Evolutionary conservation across 2,329 filamentous ascomycete species (phyloP).

Genomic region (Arthroderma uncinatum): DNA sequence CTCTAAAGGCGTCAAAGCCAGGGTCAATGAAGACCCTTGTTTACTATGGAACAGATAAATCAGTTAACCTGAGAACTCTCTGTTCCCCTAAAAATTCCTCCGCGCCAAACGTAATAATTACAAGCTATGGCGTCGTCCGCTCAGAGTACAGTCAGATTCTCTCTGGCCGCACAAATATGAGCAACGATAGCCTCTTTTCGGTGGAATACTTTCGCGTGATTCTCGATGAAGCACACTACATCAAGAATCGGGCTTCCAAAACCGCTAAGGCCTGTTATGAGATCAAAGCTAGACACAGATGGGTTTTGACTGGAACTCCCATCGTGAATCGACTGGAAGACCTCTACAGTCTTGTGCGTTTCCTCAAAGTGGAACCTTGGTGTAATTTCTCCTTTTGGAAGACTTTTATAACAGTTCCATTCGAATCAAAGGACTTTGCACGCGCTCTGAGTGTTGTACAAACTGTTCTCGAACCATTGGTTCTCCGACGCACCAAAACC

Average conservation of each 20-base stretch:
- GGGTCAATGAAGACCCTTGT: slow-evolving; percentile 75
- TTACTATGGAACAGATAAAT: slow-evolving; percentile 86
- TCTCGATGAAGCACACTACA: slow-evolving; percentile 86
- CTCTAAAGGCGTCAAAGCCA: slow-evolving; percentile 74
- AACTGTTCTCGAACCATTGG: slow-evolving; percentile 89
- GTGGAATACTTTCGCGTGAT: slow-evolving; percentile 92
- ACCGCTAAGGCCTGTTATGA: slow-evolving; percentile 93
- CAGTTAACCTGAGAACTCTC: slow-evolving; percentile 61
- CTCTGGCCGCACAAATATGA: slow-evolving; percentile 40
- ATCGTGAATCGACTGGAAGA: slow-evolving; percentile 96
- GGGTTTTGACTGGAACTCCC: slow-evolving; percentile 88
- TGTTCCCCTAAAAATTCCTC: slow-evolving; percentile 64
- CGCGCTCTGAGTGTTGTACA: slow-evolving; percentile 92
- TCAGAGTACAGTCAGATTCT: slow-evolving; percentile 76
- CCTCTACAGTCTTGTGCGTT: slow-evolving; percentile 83
- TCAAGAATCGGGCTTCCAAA: slow-evolving; percentile 84
- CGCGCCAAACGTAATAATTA: slow-evolving; percentile 79
- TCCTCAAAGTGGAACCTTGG: slow-evolving; percentile 92
- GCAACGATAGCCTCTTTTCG: slow-evolving; percentile 74
- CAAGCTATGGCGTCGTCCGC: slow-evolving; percentile 82
- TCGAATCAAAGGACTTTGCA: slow-evolving; percentile 90
- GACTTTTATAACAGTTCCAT: slow-evolving; percentile 94
- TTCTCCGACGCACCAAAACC: slow-evolving; percentile 87
- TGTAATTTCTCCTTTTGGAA: slow-evolving; percentile 99
- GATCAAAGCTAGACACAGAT: slow-evolving; percentile 71